Percentiles rank a stretch among this genome's conserved stretches.
These are phyloP conservation scores for Protomyces gravidus DNA, from an alignment of 1,139 yeast species.

Conservation along the genomic window DNA sequence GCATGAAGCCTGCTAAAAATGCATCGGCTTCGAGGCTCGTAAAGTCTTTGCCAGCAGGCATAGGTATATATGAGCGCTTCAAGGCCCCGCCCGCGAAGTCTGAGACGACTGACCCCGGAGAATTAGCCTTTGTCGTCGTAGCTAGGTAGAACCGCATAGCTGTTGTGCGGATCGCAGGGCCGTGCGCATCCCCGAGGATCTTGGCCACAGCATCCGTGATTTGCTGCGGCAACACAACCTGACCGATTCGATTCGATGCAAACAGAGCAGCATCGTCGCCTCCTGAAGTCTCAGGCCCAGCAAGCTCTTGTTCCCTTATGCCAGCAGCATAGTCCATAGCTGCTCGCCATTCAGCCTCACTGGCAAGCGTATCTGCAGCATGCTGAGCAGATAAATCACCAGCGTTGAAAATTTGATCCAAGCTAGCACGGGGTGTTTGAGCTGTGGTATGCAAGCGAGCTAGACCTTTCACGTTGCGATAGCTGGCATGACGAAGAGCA, in stretches of 20 bases:
- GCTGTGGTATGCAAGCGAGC: neutral
- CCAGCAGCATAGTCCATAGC: conserved; percentile 7
- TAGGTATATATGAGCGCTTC: neutral
- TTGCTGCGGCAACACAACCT: conserved; percentile 5
- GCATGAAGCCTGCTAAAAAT: conserved; percentile 74
- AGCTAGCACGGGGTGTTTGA: neutral
- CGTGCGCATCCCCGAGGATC: conserved; percentile 10
- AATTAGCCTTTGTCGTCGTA: neutral
- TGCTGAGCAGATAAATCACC: neutral
- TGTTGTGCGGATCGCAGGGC: conserved; percentile 12
- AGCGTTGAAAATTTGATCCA: conserved; percentile 15
- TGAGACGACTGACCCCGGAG: neutral
- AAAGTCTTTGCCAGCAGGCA: conserved; percentile 19
- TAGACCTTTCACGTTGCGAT: no score
- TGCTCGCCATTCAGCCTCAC: conserved; percentile 21
- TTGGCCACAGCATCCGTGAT: conserved; percentile 2
- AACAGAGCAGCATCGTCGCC: conserved; percentile 20
- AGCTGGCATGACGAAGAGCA: no score
- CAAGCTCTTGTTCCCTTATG: conserved; percentile 3
- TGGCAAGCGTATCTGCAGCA: conserved; percentile 1
- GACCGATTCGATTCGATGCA: conserved; percentile 21
- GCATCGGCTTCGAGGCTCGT: conserved; percentile 48
- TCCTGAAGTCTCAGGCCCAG: neutral
- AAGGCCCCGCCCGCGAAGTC: neutral
- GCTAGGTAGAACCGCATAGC: conserved; percentile 15